Evolutionary conservation across 805 yeast species (phyloP).

Genomic region (Candida odintsovae): DNA sequence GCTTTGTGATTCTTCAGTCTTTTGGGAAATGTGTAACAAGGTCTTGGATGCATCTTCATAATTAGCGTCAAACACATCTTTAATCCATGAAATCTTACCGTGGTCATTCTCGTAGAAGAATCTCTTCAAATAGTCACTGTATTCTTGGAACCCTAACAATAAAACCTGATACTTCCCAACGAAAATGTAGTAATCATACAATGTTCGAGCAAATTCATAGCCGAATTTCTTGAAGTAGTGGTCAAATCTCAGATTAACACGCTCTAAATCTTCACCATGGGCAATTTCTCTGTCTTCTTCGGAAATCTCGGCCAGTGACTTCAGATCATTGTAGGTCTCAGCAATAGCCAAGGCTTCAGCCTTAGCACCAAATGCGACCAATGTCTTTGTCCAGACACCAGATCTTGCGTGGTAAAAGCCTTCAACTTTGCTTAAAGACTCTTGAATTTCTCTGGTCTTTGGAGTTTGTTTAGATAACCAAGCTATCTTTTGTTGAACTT

Average conservation of each 20-base stretch:
- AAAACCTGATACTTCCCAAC: conserved; percentile 47
- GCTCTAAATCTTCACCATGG: conserved; percentile 13
- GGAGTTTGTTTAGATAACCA: conserved; percentile 26
- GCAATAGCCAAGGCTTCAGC: conserved; percentile 55
- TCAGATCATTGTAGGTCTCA: conserved; percentile 60
- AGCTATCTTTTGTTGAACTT: conserved; percentile 27
- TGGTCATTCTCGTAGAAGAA: conserved; percentile 47
- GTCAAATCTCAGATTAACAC: conserved; percentile 29
- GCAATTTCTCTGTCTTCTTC: conserved; percentile 36
- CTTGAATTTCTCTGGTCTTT: conserved; percentile 19
- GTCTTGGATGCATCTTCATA: conserved; percentile 45
- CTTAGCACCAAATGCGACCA: conserved; percentile 45
- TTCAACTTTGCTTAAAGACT: conserved; percentile 12
- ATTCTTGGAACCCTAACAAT: conserved; percentile 51
- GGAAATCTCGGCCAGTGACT: conserved; percentile 50
- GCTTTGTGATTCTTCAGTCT: conserved; percentile 35
- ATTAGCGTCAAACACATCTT: conserved; percentile 46
- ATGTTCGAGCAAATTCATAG: conserved; percentile 58
- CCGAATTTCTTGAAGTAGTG: conserved; percentile 57
- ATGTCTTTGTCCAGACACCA: conserved; percentile 52
- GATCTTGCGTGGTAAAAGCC: conserved; percentile 26
- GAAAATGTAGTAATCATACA: conserved; percentile 54
- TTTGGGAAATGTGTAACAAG: conserved; percentile 37
- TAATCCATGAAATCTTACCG: conserved; percentile 66
- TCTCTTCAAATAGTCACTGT: conserved; percentile 39